These are phyloP conservation scores for Syncephalastrum racemosum DNA, from an alignment of 371 early-diverging fungal species.

Conservation along the genomic window DNA sequence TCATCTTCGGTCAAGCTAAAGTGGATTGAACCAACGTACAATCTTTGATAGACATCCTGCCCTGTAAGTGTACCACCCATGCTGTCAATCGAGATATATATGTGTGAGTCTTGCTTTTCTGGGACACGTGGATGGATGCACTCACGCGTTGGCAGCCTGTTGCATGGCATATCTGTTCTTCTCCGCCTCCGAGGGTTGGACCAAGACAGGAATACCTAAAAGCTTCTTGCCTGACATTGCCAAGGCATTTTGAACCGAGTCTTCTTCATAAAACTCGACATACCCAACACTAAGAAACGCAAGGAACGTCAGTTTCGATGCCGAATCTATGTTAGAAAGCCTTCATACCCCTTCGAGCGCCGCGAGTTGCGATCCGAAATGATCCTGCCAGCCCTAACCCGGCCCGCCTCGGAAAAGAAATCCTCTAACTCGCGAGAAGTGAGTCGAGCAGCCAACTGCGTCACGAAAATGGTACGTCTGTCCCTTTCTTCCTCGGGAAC, in stretches of 20 bases:
- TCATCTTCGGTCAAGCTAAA: conserved; percentile 84
- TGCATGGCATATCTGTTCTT: conserved; percentile 79
- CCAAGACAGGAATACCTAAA: conserved; percentile 92
- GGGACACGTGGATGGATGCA: no score
- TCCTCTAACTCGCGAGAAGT: conserved; percentile 80
- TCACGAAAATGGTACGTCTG: conserved; percentile 91
- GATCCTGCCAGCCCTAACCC: conserved; percentile 86
- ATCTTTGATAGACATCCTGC: conserved; percentile 60
- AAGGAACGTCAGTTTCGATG: background rate
- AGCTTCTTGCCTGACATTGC: conserved; percentile 87
- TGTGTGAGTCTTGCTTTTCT: no score
- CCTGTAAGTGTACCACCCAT: conserved; percentile 11
- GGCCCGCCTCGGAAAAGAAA: conserved; percentile 85
- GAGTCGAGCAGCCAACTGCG: conserved; percentile 86
- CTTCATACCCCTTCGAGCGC: conserved; percentile 86
- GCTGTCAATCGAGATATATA: no score
- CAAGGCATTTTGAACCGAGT: conserved; percentile 82
- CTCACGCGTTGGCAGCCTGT: background rate
- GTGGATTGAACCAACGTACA: conserved; percentile 84
- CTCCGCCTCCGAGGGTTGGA: conserved; percentile 90
- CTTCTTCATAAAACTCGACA: conserved; percentile 92
- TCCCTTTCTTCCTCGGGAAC: conserved; percentile 80
- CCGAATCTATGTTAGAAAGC: background rate
- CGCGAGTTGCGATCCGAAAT: conserved; percentile 87
- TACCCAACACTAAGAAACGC: conserved; percentile 72